These are phyloP conservation scores for Stachybotrys echinatus DNA, from an alignment of 2,329 filamentous ascomycete species.

Conservation along the genomic window DNA sequence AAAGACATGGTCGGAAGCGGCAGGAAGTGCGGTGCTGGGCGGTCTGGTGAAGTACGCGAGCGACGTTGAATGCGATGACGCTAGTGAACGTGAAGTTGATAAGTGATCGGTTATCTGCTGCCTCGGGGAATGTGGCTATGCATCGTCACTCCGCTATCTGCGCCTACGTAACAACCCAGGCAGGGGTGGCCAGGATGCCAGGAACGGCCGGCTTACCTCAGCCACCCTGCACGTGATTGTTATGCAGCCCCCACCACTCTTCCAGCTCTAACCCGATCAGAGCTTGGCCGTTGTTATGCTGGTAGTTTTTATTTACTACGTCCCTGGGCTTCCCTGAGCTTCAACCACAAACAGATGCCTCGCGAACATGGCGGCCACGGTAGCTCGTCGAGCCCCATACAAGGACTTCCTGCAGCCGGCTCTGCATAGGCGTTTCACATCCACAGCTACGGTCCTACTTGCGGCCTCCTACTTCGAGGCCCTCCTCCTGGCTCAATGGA, in stretches of 20 bases:
- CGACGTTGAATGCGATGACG: constrained; percentile 5
- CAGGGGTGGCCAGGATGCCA: neutral
- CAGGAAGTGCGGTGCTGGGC: neutral
- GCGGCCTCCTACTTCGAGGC: constrained; percentile 69
- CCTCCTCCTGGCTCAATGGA: constrained; percentile 63
- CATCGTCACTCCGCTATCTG: neutral
- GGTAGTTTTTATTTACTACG: constrained; percentile 27
- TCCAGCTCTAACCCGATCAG: neutral
- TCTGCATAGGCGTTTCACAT: constrained; percentile 80
- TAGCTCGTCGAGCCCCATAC: constrained; percentile 59
- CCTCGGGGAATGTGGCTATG: constrained; percentile 9
- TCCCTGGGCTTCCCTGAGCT: constrained; percentile 10
- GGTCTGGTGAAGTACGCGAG: constrained; percentile 3
- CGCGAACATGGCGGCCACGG: constrained; percentile 45
- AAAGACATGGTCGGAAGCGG: constrained; percentile 66
- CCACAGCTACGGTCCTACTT: constrained; percentile 65
- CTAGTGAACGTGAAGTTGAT: constrained; percentile 4
- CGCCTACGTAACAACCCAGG: constrained; percentile 5
- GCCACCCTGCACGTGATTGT: neutral
- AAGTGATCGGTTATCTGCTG: constrained; percentile 16
- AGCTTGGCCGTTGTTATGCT: constrained; percentile 17
- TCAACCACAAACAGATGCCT: constrained; percentile 28
- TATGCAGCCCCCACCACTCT: neutral
- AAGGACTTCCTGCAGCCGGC: constrained; percentile 88
- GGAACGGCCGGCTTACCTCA: neutral